Conservation (phyloP, 495 filamentous ascomycete genomes). For the Penicillium turbatum region DNA sequence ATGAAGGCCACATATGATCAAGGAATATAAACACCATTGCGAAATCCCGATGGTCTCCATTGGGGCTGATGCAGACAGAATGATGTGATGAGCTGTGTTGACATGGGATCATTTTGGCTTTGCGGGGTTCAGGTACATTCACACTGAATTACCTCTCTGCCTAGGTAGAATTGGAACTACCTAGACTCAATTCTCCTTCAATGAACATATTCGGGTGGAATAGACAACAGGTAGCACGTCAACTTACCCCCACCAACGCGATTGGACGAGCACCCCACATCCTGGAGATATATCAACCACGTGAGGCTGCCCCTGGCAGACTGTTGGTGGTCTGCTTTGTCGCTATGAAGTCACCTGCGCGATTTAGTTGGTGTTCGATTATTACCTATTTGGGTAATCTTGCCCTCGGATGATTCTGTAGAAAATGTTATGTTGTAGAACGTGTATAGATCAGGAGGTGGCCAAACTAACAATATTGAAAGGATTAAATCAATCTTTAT, state of each 20-base stretch:
- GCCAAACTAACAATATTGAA: too few relatives aligned
- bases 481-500: too few relatives aligned
- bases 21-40: neutral
- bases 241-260: neutral
- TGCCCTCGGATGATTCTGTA: too few relatives aligned
- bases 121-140: slow-evolving; percentile 3
- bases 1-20: neutral
- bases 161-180: too few relatives aligned
- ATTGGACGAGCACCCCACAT: slow-evolving; percentile 15
- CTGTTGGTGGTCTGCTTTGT: slow-evolving; percentile 16
- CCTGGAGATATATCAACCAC: slow-evolving; percentile 14
- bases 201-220: neutral
- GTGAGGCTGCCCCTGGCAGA: slow-evolving; percentile 28
- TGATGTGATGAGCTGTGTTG: slow-evolving; percentile 1
- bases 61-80: neutral
- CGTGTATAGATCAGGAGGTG: too few relatives aligned
- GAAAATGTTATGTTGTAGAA: too few relatives aligned
- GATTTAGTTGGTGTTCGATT: neutral
- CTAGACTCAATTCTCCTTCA: too few relatives aligned
- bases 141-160: too few relatives aligned
- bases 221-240: neutral
- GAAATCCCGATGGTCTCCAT: neutral
- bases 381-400: neutral
- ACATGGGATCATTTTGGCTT: neutral
- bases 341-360: slow-evolving; percentile 5